phyloP scores from a whole-genome alignment of 1,139 yeast genomes.

The Blastobotrys apis region DNA sequence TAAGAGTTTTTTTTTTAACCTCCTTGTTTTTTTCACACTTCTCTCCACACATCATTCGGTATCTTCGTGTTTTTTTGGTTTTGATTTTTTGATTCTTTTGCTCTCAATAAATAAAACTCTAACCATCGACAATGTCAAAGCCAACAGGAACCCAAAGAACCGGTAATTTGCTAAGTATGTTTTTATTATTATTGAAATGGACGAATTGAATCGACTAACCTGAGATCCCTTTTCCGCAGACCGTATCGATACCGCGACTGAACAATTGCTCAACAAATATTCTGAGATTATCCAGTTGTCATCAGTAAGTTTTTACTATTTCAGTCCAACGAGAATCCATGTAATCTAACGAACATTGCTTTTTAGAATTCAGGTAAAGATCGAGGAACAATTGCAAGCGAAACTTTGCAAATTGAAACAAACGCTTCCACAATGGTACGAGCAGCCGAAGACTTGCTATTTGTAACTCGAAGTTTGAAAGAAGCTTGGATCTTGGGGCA shows the following conservation, averaged over 20 bases:
- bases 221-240: slow-evolving; percentile 18
- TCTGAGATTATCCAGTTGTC: slow-evolving; percentile 30
- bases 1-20: too few relatives aligned
- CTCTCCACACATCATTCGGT: too few relatives aligned
- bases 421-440: slow-evolving; percentile 35
- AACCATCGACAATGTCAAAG: slow-evolving; percentile 20
- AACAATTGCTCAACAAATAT: slow-evolving; percentile 28
- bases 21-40: too few relatives aligned
- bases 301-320: slow-evolving; percentile 21
- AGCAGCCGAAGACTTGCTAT: slow-evolving; percentile 39
- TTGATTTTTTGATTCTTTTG: too few relatives aligned
- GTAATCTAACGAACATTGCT: too few relatives aligned
- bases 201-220: background rate
- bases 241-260: slow-evolving; percentile 36
- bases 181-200: background rate
- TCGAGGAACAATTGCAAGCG: slow-evolving; percentile 32
- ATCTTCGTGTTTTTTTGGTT: too few relatives aligned
- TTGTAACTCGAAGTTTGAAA: slow-evolving; percentile 38
- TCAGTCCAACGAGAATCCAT: too few relatives aligned
- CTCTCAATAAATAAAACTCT: background rate
- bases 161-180: slow-evolving; percentile 26
- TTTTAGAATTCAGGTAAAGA: slow-evolving; percentile 33
- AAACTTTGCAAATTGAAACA: slow-evolving; percentile 35
- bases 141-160: slow-evolving; percentile 29
- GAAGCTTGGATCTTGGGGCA: slow-evolving; percentile 44